A percentile compares a stretch with the other conserved stretches of the same genome.
These are phyloP conservation scores for Allomyces javanicus DNA, from an alignment of 192 early-diverging fungal genomes.

Conservation along the genomic window DNA sequence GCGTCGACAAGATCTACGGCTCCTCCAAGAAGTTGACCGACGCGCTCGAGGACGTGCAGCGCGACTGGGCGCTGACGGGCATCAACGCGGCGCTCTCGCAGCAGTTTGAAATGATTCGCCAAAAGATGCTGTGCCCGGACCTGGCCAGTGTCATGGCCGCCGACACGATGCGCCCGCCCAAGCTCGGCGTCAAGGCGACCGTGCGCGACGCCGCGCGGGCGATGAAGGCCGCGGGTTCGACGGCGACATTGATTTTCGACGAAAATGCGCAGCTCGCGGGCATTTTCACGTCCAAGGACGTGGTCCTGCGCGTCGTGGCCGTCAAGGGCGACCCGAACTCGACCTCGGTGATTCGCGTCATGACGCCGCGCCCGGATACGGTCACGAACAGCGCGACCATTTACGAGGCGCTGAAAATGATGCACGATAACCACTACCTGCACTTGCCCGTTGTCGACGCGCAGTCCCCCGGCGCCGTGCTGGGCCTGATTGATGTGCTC, in stretches of 20 bases:
- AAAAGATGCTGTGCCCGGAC: conserved; percentile 81
- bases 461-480: conserved; percentile 25
- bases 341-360: conserved; percentile 88
- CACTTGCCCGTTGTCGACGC: conserved; percentile 62
- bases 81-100: conserved; percentile 40
- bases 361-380: conserved; percentile 80
- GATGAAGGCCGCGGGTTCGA: conserved; percentile 53
- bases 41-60: conserved; percentile 59
- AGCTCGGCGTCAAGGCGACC: conserved; percentile 24
- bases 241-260: conserved; percentile 55
- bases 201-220: conserved; percentile 50
- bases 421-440: conserved; percentile 76
- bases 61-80: conserved; percentile 42
- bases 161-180: conserved; percentile 14
- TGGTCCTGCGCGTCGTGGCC: conserved; percentile 75
- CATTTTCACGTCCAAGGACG: conserved; percentile 77
- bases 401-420: conserved; percentile 64
- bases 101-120: conserved; percentile 49
- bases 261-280: conserved; percentile 50
- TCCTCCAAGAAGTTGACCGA: conserved; percentile 62
- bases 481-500: conserved; percentile 66
- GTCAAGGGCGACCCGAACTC: conserved; percentile 73
- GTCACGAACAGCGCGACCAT: conserved; percentile 48
- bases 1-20: conserved; percentile 66
- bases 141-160: conserved; percentile 59